Evolutionary conservation across 2,329 filamentous ascomycete species (phyloP).

Genomic region (Penicillium occitanis): DNA sequence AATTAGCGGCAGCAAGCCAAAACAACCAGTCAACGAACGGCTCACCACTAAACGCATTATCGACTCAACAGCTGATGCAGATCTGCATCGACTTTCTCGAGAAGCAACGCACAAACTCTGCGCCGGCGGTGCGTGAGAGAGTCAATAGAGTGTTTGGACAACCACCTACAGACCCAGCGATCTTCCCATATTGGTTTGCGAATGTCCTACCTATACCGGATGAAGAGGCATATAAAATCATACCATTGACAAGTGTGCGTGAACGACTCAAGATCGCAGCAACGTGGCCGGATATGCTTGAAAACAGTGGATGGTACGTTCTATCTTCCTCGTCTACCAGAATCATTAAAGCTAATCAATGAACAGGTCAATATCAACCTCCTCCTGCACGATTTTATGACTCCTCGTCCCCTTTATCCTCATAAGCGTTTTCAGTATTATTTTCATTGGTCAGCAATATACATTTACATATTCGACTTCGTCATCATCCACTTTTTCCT

Average conservation of each 20-base stretch:
- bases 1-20: conserved; percentile 48
- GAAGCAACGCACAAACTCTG: conserved; percentile 66
- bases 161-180: conserved; percentile 70
- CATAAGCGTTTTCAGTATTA: conserved; percentile 32
- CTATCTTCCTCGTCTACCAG: conserved; percentile 20
- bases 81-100: conserved; percentile 66
- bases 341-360: conserved; percentile 30
- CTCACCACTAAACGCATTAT: conserved; percentile 50
- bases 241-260: conserved; percentile 72
- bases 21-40: not conserved
- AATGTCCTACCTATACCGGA: conserved; percentile 76
- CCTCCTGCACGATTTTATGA: conserved; percentile 40
- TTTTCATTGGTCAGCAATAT: conserved; percentile 22
- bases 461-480: conserved; percentile 26
- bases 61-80: conserved; percentile 69
- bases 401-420: conserved; percentile 43
- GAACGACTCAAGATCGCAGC: conserved; percentile 81
- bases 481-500: conserved; percentile 28
- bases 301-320: conserved; percentile 69
- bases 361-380: conserved; percentile 22
- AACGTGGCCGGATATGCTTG: conserved; percentile 72
- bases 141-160: conserved; percentile 74
- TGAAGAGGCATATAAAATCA: conserved; percentile 73
- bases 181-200: conserved; percentile 89
- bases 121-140: conserved; percentile 71